phyloP scores from a whole-genome alignment of 2,329 filamentous ascomycete genomes.

The Sodiomyces alkalinus region DNA sequence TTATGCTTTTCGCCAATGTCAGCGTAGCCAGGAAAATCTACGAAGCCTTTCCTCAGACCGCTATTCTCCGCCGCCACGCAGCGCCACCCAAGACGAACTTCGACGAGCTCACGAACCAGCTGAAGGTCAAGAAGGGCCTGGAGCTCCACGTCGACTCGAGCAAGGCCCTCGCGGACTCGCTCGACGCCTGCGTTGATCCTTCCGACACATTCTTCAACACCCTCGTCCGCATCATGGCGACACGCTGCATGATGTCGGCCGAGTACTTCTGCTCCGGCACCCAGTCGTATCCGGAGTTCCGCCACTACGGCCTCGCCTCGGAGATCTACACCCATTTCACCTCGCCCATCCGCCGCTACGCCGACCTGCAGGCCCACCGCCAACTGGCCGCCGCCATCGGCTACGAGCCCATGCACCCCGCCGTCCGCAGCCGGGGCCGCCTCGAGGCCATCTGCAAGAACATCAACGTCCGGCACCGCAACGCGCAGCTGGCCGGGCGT shows the following conservation, averaged over 20 bases:
- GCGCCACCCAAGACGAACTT: conserved; percentile 93
- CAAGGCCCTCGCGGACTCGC: conserved; percentile 81
- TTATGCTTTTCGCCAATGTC: conserved; percentile 97
- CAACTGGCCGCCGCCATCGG: conserved; percentile 92
- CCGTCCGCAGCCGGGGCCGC: conserved; percentile 65
- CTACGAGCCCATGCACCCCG: conserved; percentile 74
- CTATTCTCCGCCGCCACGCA: conserved; percentile 80
- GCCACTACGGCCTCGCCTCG: conserved; percentile 89
- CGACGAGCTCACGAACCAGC: conserved; percentile 80
- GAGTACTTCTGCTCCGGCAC: conserved; percentile 97
- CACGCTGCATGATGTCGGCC: conserved; percentile 96
- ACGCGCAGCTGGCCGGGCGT: conserved; percentile 87
- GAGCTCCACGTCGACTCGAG: conserved; percentile 75
- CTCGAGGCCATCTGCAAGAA: conserved; percentile 94
- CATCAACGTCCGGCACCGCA: conserved; percentile 94
- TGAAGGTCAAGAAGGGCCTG: conserved; percentile 72
- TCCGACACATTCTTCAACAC: conserved; percentile 95
- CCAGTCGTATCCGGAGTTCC: conserved; percentile 84
- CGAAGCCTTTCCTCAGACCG: conserved; percentile 85
- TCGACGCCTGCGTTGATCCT: conserved; percentile 70
- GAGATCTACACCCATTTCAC: conserved; percentile 99
- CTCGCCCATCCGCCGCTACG: conserved; percentile 90
- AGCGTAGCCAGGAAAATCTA: conserved; percentile 86
- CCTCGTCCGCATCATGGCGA: conserved; percentile 90
- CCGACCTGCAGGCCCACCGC: conserved; percentile 86